Percentiles rank a stretch among this genome's conserved stretches.
Conservation (phyloP, 495 filamentous ascomycete genomes). For the Aspergillus sclerotiicarbonarius region DNA sequence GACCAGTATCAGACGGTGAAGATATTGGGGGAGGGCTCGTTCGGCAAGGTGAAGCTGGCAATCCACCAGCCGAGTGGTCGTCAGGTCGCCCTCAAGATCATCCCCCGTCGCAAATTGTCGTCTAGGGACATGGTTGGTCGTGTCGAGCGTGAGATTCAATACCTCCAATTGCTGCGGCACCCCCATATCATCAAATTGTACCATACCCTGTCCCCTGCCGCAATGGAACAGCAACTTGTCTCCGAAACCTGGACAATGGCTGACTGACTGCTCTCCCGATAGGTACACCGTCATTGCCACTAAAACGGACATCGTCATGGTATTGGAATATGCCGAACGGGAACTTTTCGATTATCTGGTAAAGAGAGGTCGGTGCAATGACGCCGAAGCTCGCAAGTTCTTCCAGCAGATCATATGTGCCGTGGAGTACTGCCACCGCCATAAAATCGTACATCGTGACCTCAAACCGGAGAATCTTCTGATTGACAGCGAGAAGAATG, state of each 20-base stretch:
- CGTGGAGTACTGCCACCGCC: conserved; percentile 97
- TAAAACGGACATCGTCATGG: conserved; percentile 93
- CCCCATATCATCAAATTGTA: conserved; percentile 99
- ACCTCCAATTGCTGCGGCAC: conserved; percentile 90
- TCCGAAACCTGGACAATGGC: conserved; percentile 10
- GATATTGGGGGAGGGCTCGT: conserved; percentile 93
- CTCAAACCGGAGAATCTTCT: conserved; percentile 96
- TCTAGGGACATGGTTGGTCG: conserved; percentile 95
- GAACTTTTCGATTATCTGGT: conserved; percentile 99
- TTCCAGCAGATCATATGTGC: conserved; percentile 99
- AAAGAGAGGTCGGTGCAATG: conserved; percentile 80
- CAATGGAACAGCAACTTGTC: not conserved
- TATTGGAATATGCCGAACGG: conserved; percentile 93
- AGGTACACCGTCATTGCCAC: conserved; percentile 97
- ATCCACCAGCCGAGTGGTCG: conserved; percentile 86
- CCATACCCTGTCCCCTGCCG: conserved; percentile 22
- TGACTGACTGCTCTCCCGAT: conserved; percentile 19
- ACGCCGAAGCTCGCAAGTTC: conserved; percentile 88
- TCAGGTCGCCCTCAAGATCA: conserved; percentile 96
- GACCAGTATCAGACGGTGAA: conserved; percentile 87
- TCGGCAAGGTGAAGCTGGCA: conserved; percentile 97
- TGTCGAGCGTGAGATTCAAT: conserved; percentile 97
- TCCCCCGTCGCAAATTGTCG: conserved; percentile 89
- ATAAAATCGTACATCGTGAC: conserved; percentile 98
- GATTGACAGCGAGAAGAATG: conserved; percentile 89